These are phyloP conservation scores for Penicillium bialowiezense DNA, from an alignment of 495 filamentous ascomycete species.

Conservation along the genomic window DNA sequence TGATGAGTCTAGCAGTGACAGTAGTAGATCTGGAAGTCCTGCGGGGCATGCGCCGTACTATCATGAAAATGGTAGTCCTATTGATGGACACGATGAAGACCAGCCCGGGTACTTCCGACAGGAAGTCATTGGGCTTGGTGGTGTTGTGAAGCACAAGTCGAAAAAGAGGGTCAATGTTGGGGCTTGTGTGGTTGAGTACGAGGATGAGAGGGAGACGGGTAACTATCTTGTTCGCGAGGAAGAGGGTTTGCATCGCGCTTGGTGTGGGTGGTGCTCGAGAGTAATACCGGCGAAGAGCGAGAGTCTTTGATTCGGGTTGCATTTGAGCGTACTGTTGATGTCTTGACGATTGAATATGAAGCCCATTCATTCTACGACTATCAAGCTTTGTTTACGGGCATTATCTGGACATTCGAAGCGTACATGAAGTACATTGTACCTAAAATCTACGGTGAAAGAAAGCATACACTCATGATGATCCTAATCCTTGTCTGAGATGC, in stretches of 20 bases:
- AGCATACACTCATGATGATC: not conserved
- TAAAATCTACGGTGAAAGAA: no score
- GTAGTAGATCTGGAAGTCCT: constrained; percentile 18
- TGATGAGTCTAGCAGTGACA: constrained; percentile 44
- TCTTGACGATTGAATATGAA: not conserved
- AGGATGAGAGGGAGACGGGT: constrained; percentile 67
- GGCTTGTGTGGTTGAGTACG: constrained; percentile 75
- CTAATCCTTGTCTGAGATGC: not conserved
- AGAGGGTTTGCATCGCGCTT: constrained; percentile 45
- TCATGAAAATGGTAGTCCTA: constrained; percentile 12
- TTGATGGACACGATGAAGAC: constrained; percentile 38
- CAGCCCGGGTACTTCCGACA: constrained; percentile 71
- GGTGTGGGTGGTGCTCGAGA: constrained; percentile 52
- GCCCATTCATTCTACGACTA: no score
- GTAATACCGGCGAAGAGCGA: constrained; percentile 37
- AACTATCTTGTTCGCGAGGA: constrained; percentile 65
- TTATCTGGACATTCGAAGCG: no score
- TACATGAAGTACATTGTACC: no score
- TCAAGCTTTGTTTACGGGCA: no score
- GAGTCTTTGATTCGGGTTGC: not conserved
- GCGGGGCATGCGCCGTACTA: constrained; percentile 10
- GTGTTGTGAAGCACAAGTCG: constrained; percentile 75
- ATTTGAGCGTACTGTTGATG: not conserved
- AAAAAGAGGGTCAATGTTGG: constrained; percentile 75
- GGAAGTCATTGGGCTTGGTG: constrained; percentile 86